Percentiles rank a stretch among this genome's conserved stretches.
Evolutionary conservation across 2,329 filamentous ascomycete species (phyloP).

Genomic region (Hirsutella thompsonii): DNA sequence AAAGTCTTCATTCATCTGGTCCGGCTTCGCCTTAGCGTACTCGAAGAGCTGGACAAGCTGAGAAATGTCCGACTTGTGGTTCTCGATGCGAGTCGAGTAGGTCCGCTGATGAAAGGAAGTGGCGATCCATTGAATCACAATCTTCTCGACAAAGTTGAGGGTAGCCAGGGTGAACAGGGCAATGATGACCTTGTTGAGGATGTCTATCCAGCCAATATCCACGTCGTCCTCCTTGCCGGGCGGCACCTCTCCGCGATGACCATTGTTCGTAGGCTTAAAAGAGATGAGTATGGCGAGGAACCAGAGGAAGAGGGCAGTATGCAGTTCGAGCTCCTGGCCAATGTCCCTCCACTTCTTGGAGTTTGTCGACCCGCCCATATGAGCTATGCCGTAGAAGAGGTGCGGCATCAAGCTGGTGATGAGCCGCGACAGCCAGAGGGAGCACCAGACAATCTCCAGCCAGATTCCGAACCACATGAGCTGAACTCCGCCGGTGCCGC

Average conservation of each 20-base stretch:
- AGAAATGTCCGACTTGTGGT: constrained; percentile 81
- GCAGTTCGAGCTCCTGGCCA: constrained; percentile 72
- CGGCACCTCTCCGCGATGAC: constrained; percentile 27
- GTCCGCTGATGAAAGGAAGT: constrained; percentile 86
- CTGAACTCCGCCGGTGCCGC: constrained; percentile 58
- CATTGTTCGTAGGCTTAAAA: constrained; percentile 69
- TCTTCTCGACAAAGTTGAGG: constrained; percentile 82
- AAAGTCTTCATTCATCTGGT: constrained; percentile 32
- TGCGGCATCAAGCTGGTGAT: constrained; percentile 36
- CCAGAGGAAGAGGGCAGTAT: constrained; percentile 83
- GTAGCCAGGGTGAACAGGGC: constrained; percentile 67
- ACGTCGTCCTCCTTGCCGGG: constrained; percentile 26
- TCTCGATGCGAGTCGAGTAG: constrained; percentile 78
- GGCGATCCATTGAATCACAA: constrained; percentile 88
- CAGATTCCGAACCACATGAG: constrained; percentile 91
- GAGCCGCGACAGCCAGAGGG: constrained; percentile 65
- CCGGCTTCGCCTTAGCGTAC: constrained; percentile 64
- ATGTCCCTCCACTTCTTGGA: constrained; percentile 90
- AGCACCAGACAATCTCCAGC: constrained; percentile 88
- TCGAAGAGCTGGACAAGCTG: constrained; percentile 45
- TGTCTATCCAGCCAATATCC: constrained; percentile 55
- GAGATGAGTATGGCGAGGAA: constrained; percentile 77
- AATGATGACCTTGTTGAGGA: constrained; percentile 77
- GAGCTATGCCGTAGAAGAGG: constrained; percentile 41
- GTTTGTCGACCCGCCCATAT: constrained; percentile 68